These are phyloP conservation scores for Penicillium odoratum DNA, from an alignment of 495 filamentous ascomycete genomes.

Conservation along the genomic window DNA sequence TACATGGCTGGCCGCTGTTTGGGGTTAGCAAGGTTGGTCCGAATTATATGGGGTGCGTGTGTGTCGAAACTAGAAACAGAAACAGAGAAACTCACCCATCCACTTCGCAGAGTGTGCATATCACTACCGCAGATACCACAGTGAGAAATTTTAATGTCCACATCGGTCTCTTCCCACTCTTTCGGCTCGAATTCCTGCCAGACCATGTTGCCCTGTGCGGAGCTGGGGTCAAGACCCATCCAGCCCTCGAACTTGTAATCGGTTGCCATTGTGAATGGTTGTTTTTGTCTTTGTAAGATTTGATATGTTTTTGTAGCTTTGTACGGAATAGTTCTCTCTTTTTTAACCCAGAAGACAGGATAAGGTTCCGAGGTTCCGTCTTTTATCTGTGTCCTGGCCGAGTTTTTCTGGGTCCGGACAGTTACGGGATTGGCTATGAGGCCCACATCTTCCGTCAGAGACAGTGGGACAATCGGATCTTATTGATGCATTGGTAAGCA, in stretches of 20 bases:
- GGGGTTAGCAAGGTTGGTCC: not conserved
- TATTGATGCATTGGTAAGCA: not conserved
- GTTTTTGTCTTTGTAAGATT: not conserved
- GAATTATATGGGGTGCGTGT: not conserved
- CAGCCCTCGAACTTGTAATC: conserved; percentile 78
- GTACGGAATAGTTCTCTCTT: not conserved
- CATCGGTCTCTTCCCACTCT: conserved; percentile 75
- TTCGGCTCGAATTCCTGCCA: conserved; percentile 81
- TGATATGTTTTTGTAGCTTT: not conserved
- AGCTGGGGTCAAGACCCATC: conserved; percentile 61
- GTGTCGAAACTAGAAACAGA: too few species aligned
- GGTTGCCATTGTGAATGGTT: conserved; percentile 28
- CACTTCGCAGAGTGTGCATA: conserved; percentile 70
- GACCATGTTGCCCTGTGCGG: conserved; percentile 74
- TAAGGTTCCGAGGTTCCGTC: not conserved
- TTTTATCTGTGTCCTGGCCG: not conserved
- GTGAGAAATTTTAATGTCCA: conserved; percentile 52
- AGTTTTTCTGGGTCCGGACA: not conserved
- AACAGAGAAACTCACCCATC: conserved; percentile 55
- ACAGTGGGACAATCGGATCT: not conserved
- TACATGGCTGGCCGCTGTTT: conserved; percentile 50
- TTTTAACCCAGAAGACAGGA: not conserved
- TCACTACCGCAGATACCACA: conserved; percentile 57
- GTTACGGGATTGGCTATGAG: not conserved
- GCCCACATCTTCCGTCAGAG: not conserved